Conservation (phyloP, 257 asterid species). For the Rauvolfia tetraphylla region DNA sequence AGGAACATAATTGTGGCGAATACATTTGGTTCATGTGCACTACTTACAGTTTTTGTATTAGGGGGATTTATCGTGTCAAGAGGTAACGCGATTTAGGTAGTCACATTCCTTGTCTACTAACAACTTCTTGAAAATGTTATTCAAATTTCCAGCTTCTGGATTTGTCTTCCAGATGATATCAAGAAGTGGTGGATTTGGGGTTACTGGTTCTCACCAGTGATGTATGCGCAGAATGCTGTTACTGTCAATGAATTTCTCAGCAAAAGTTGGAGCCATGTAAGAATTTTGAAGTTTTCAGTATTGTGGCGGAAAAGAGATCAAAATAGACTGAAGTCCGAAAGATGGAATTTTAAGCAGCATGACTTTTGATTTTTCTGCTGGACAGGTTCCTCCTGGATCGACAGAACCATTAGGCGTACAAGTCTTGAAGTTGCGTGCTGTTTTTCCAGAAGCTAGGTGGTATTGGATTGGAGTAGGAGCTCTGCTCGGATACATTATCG, state of each 20-base stretch:
- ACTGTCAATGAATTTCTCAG: conserved; percentile 86
- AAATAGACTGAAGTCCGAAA: not conserved
- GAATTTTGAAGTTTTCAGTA: conserved; percentile 25
- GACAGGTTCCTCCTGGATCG: conserved; percentile 26
- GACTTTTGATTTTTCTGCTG: not conserved
- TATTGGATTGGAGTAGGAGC: too few species aligned
- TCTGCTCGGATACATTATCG: conserved; percentile 29
- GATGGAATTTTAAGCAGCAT: not conserved
- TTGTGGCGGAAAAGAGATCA: not conserved
- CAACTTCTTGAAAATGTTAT: not conserved
- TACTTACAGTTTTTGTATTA: conserved; percentile 76
- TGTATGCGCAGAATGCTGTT: conserved; percentile 88
- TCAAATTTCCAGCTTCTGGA: not conserved
- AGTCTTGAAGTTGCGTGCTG: conserved; percentile 31
- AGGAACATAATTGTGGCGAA: conserved; percentile 86
- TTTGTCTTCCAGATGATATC: conserved; percentile 12
- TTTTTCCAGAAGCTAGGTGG: too few species aligned
- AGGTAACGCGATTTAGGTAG: conserved; percentile 36
- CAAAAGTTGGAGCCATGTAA: conserved; percentile 58
- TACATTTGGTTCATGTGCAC: conserved; percentile 81
- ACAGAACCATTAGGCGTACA: conserved; percentile 27
- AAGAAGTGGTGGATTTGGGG: conserved; percentile 95
- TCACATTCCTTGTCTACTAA: not conserved
- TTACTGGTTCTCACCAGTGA: conserved; percentile 92
- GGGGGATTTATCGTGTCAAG: conserved; percentile 89